Percentiles rank a stretch among this genome's conserved stretches.
These are phyloP conservation scores for Phoma herbarum DNA, from an alignment of 2,329 filamentous ascomycete genomes.

Conservation along the genomic window DNA sequence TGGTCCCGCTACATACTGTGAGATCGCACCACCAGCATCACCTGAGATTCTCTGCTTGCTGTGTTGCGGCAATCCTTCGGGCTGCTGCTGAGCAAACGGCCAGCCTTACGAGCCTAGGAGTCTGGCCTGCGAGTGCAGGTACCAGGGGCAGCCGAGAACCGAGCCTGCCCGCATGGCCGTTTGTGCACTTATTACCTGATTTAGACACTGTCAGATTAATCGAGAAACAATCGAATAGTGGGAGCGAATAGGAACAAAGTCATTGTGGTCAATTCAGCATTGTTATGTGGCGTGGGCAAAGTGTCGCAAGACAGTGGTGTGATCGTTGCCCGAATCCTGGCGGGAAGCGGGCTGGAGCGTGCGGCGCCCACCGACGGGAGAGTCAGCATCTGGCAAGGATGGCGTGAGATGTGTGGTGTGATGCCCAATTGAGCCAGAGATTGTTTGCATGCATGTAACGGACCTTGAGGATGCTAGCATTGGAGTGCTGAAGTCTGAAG, in stretches of 20 bases:
- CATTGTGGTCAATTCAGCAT: background rate
- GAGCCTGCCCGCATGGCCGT: background rate
- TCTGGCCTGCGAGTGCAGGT: background rate
- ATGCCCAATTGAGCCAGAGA: background rate
- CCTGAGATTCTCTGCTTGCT: constrained; percentile 20
- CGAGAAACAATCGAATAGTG: too few relatives aligned
- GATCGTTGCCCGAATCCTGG: constrained; percentile 25
- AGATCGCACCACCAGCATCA: constrained; percentile 30
- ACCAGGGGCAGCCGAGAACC: constrained; percentile 8
- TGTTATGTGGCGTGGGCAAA: constrained; percentile 17
- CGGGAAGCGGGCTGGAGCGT: constrained; percentile 4
- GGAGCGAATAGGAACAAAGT: background rate
- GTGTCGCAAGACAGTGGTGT: constrained; percentile 38
- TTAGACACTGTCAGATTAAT: background rate
- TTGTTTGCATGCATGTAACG: background rate
- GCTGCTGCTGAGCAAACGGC: constrained; percentile 3
- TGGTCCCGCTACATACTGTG: background rate
- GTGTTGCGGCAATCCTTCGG: background rate
- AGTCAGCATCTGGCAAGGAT: constrained; percentile 13
- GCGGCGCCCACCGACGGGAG: constrained; percentile 35
- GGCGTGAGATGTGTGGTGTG: constrained; percentile 22
- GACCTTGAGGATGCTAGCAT: background rate
- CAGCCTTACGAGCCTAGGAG: constrained; percentile 18
- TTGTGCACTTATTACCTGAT: background rate
- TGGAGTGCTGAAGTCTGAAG: background rate